Percentiles rank a stretch among this genome's conserved stretches.
phyloP scores from a whole-genome alignment of 1,284 basidiomycete genomes.

The Pyrrhoderma lamaoense region DNA sequence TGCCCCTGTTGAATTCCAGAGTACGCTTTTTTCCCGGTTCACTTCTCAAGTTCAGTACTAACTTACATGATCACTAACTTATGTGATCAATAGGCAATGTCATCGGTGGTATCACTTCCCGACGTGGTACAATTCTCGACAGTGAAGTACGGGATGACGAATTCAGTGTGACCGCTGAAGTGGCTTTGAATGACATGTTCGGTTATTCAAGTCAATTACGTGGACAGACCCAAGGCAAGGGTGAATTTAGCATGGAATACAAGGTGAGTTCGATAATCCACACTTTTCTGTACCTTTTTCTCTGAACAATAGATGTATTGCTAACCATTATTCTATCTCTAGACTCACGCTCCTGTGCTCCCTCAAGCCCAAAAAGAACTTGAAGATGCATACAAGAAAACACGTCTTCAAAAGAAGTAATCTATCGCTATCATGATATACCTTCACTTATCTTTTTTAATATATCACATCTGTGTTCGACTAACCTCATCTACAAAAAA shows the following conservation, averaged over 20 bases:
- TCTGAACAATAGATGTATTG: too few relatives aligned
- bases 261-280: conserved; percentile 43
- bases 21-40: conserved; percentile 33
- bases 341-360: conserved; percentile 82
- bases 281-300: conserved; percentile 10
- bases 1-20: conserved; percentile 96
- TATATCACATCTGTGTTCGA: too few relatives aligned
- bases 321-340: too few relatives aligned
- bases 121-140: conserved; percentile 92
- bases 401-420: conserved; percentile 28
- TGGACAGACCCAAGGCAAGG: conserved; percentile 94
- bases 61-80: neutral
- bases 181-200: conserved; percentile 98
- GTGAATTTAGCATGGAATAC: conserved; percentile 96
- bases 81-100: conserved; percentile 55
- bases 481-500: too few relatives aligned
- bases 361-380: conserved; percentile 84
- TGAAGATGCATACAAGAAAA: conserved; percentile 60
- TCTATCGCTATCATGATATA: too few relatives aligned
- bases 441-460: too few relatives aligned
- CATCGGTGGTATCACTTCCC: conserved; percentile 90
- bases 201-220: conserved; percentile 91
- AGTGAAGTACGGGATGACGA: conserved; percentile 97
- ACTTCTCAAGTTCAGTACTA: neutral
- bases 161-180: conserved; percentile 88